These are phyloP conservation scores for Meredithiella fracta DNA, from an alignment of 2,329 filamentous ascomycete species.

Conservation along the genomic window DNA sequence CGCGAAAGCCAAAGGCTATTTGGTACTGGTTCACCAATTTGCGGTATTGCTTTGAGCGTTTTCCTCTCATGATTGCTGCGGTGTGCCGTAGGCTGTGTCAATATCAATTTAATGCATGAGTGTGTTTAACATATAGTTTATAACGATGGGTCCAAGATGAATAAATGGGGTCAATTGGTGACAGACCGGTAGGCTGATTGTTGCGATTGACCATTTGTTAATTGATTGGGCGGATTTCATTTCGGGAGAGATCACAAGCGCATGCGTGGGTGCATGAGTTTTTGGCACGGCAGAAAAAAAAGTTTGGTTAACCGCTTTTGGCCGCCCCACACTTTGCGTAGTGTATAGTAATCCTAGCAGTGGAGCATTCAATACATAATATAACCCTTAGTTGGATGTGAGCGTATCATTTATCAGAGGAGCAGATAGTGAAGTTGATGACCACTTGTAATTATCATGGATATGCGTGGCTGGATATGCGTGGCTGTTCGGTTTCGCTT, in stretches of 20 bases:
- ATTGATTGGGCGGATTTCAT: background rate
- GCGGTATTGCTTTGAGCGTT: conserved; percentile 38
- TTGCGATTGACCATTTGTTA: too few relatives aligned
- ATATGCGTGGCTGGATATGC: too few relatives aligned
- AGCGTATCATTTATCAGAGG: too few relatives aligned
- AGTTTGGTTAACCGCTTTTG: conserved; percentile 10
- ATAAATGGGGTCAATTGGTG: background rate
- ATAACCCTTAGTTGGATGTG: background rate
- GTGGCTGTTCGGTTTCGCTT: background rate
- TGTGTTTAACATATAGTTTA: too few relatives aligned
- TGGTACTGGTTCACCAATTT: conserved; percentile 92
- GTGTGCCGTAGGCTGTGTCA: background rate
- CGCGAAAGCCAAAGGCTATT: conserved; percentile 74
- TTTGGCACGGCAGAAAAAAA: conserved; percentile 15
- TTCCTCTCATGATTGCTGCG: conserved; percentile 28
- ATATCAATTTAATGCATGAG: background rate
- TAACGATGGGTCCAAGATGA: background rate
- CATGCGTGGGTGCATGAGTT: background rate
- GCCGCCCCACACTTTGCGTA: background rate
- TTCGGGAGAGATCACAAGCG: background rate
- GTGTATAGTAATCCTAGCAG: background rate
- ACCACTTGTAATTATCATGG: too few relatives aligned
- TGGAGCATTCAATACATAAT: background rate
- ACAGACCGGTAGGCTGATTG: background rate
- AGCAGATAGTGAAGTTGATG: too few relatives aligned